These are phyloP conservation scores for Penicillium glabrum DNA, from an alignment of 2,329 filamentous ascomycete genomes.

Conservation along the genomic window DNA sequence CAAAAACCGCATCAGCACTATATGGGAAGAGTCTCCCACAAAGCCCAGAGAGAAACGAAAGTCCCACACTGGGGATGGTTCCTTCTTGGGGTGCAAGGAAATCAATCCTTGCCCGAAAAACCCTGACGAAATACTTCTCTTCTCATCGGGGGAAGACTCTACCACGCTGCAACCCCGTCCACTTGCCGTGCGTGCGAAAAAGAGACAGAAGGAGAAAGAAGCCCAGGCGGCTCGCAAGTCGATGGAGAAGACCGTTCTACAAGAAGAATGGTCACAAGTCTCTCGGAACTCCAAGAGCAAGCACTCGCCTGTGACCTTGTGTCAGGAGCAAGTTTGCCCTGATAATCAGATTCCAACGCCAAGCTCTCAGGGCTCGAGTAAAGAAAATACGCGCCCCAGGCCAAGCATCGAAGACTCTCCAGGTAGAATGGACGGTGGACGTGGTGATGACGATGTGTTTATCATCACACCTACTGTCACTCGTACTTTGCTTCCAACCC, in stretches of 20 bases:
- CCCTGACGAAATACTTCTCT: constrained; percentile 39
- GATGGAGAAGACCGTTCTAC: constrained; percentile 20
- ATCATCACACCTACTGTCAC: constrained; percentile 44
- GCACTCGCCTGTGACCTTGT: constrained; percentile 27
- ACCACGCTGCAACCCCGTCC: constrained; percentile 23
- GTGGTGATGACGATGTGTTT: constrained; percentile 34
- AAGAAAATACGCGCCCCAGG: constrained; percentile 23
- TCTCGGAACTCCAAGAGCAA: constrained; percentile 38
- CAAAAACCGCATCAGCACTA: constrained; percentile 36
- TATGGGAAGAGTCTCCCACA: constrained; percentile 32
- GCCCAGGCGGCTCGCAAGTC: constrained; percentile 9
- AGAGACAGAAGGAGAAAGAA: constrained; percentile 19
- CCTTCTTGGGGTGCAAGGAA: constrained; percentile 44
- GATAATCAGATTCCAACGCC: constrained; percentile 16
- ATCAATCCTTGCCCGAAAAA: constrained; percentile 34
- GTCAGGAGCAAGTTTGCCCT: constrained; percentile 21
- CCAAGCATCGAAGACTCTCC: constrained; percentile 11
- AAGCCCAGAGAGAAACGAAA: constrained; percentile 22
- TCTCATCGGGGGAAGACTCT: constrained; percentile 30
- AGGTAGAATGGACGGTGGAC: constrained; percentile 12
- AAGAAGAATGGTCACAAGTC: constrained; percentile 31
- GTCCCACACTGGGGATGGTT: constrained; percentile 29
- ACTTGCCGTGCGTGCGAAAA: constrained; percentile 23
- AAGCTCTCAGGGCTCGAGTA: constrained; percentile 20
- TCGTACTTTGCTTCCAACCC: constrained; percentile 39